Evolutionary conservation across 345 rosid species (phyloP), one percentile per base, ranked within the genome.

Genomic region (Rhizophora mangle): DNA sequence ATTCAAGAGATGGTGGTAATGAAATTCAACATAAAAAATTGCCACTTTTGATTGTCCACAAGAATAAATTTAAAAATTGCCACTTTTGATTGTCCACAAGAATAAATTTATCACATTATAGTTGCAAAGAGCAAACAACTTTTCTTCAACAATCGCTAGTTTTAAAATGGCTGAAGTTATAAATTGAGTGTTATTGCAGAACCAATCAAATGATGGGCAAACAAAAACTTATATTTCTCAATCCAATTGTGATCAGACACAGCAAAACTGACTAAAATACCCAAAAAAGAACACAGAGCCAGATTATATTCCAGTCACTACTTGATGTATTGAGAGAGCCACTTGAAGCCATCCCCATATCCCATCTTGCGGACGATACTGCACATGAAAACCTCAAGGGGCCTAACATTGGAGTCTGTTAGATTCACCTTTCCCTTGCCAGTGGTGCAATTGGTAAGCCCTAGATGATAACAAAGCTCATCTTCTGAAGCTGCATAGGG

Each of bases 241-340:
- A 55, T 62, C 72, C 72, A 71, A 49, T 16, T 63, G 57, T 76
- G 24, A 51, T 19, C 54, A 66, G 59, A 30, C 29, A 71, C 64
- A 32, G 76, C 72, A 67, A 67, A 67, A 76, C 47, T 55, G 68
- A 47, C 56, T 18, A 18, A 19, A 56, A 39, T 34, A 37, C 53
- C 39, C 36, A 5, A 54, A 30, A 64, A 68, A 64, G 70, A 77
- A 69, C 29, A 64, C 73, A 63, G 60, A 24, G 73, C 67, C 66
- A 57, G 8, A 31, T 21, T 39, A 46, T 19, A 11, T 43, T 39
- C 55, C 27, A 19, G n/a, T 21, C 69, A 71, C 85, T 86, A 86
- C 67, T 86, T 86, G 82, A 86, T 84, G 65, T 86, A 84, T 27
- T 86, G 90, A n/a, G 87, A 86, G 60, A 84, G 74, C 87, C 90